Conservation (phyloP, 2,329 filamentous ascomycete species). For the Hirsutella minnesotensis region DNA sequence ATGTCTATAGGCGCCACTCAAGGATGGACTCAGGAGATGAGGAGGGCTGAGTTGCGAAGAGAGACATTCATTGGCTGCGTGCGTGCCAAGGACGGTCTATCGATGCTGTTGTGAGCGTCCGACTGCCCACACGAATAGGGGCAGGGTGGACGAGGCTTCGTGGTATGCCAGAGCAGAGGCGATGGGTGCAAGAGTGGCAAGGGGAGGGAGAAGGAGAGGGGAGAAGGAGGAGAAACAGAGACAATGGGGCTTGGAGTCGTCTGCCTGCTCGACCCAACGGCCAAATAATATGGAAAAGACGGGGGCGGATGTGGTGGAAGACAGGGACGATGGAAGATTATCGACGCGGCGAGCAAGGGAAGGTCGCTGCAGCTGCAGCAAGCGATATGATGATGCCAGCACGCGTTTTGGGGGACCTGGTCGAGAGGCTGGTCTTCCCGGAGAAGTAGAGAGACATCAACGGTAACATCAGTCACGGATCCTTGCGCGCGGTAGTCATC, state of each 20-base stretch:
- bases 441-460: background rate
- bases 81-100: slow-evolving; percentile 6
- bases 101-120: background rate
- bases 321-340: slow-evolving; percentile 1
- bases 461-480: background rate
- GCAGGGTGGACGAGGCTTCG: too few relatives aligned
- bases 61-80: slow-evolving; percentile 18
- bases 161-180: too few relatives aligned
- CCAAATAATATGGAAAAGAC: too few relatives aligned
- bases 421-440: background rate
- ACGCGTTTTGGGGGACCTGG: slow-evolving; percentile 14
- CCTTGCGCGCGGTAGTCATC: background rate
- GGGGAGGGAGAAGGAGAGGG: too few relatives aligned
- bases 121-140: background rate
- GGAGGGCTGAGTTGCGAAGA: slow-evolving; percentile 6
- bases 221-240: too few relatives aligned
- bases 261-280: too few relatives aligned
- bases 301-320: slow-evolving; percentile 3
- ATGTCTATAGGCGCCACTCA: slow-evolving; percentile 6
- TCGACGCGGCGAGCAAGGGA: background rate
- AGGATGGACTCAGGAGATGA: slow-evolving; percentile 2
- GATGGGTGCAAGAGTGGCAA: too few relatives aligned
- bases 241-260: too few relatives aligned
- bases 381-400: slow-evolving; percentile 13
- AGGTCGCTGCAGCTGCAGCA: slow-evolving; percentile 1